Conservation (phyloP, 331 rosid genomes). For the Phaseolus coccineus region DNA sequence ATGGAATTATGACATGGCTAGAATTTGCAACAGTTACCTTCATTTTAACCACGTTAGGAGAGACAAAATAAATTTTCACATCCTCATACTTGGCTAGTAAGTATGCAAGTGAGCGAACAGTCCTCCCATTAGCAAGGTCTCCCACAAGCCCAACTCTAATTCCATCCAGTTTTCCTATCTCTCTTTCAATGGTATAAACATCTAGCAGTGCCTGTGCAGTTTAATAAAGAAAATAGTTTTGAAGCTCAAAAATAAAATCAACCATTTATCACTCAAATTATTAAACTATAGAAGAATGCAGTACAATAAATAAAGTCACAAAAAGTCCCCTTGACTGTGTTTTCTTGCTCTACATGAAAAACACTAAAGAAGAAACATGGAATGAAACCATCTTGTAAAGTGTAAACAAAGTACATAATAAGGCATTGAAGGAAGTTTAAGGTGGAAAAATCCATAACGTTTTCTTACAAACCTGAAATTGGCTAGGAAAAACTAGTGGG, state of each 20-base stretch:
- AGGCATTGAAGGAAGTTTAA: constrained; percentile 4
- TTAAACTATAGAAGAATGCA: neutral
- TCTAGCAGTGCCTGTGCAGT: constrained; percentile 79
- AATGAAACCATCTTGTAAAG: neutral
- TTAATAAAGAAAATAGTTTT: constrained; percentile 6
- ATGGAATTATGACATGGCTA: constrained; percentile 2
- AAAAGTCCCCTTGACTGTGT: neutral
- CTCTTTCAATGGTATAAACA: constrained; percentile 87
- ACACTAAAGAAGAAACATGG: neutral
- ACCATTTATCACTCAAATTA: constrained; percentile 17
- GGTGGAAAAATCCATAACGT: neutral
- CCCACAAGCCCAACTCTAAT: constrained; percentile 90
- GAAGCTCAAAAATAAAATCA: neutral
- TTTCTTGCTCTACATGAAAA: neutral
- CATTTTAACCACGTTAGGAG: constrained; percentile 91
- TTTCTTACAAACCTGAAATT: neutral
- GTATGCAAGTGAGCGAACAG: constrained; percentile 93
- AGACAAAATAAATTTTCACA: constrained; percentile 80
- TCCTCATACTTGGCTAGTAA: constrained; percentile 78
- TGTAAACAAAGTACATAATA: neutral
- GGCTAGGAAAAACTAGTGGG: neutral
- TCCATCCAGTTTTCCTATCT: constrained; percentile 80
- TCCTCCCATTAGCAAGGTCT: constrained; percentile 93
- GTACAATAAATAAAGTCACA: constrained; percentile 5
- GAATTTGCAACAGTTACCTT: constrained; percentile 60